phyloP scores from a whole-genome alignment of 2,329 filamentous ascomycete species.

The Madurella mycetomatis region DNA sequence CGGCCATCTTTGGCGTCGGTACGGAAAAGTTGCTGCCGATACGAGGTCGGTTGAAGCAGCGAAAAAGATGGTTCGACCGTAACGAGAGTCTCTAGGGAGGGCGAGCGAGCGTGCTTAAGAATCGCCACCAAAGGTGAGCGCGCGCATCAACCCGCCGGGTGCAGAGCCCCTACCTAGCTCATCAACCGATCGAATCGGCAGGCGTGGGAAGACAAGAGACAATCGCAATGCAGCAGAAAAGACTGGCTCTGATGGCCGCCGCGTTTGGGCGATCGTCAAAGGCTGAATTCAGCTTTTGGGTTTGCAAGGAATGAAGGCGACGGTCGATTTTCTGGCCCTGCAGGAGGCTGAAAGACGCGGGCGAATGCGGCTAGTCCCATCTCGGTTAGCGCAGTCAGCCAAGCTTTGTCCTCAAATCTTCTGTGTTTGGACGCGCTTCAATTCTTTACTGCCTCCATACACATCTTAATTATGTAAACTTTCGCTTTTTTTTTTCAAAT shows the following conservation, averaged over 20 bases:
- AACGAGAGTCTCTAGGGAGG: neutral
- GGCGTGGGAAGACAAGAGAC: neutral
- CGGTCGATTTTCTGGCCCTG: conserved; percentile 16
- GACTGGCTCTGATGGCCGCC: no score
- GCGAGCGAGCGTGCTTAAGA: conserved; percentile 19
- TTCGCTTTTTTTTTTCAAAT: no score
- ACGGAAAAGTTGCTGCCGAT: neutral
- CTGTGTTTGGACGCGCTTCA: no score
- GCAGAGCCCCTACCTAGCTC: conserved; percentile 14
- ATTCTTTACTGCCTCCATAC: no score
- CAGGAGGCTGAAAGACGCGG: conserved; percentile 23
- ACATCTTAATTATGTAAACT: no score
- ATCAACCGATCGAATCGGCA: conserved; percentile 8
- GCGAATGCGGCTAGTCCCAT: conserved; percentile 2
- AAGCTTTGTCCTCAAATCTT: neutral
- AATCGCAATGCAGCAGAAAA: no score
- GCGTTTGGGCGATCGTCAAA: no score
- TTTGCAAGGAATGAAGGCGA: conserved; percentile 2
- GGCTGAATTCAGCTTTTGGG: conserved; percentile 1
- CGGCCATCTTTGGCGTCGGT: conserved; percentile 18
- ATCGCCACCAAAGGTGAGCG: conserved; percentile 22
- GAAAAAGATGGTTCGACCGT: neutral
- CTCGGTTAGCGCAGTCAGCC: conserved; percentile 7
- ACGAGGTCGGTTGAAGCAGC: neutral
- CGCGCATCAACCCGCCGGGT: conserved; percentile 23